A percentile compares a stretch with the other conserved stretches of the same genome.
phyloP scores from a whole-genome alignment of 352 stramenopile species.

The Phytophthora ramorum region DNA sequence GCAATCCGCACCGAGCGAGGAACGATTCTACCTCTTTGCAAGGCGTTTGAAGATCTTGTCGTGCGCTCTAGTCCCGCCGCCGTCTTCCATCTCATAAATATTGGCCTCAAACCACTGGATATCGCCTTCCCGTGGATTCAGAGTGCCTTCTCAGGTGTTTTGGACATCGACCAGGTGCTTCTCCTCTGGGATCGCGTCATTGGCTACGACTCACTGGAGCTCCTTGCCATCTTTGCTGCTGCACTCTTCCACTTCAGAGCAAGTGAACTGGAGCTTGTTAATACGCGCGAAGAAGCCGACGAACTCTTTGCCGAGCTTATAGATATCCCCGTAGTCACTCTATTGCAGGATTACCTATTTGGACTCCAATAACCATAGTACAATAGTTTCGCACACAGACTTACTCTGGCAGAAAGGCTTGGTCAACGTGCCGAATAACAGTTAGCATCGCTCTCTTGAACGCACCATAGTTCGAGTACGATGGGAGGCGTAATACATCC shows the following conservation, averaged over 20 bases:
- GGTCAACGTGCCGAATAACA: slow-evolving; percentile 47
- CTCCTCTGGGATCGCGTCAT: slow-evolving; percentile 82
- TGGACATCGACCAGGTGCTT: slow-evolving; percentile 80
- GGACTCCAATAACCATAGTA: slow-evolving; percentile 29
- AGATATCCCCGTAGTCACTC: slow-evolving; percentile 70
- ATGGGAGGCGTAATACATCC: slow-evolving; percentile 52
- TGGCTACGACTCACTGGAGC: slow-evolving; percentile 71
- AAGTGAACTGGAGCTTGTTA: slow-evolving; percentile 53
- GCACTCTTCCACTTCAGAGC: slow-evolving; percentile 78
- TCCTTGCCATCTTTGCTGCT: slow-evolving; percentile 72
- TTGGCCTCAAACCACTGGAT: slow-evolving; percentile 65
- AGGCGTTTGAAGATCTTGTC: slow-evolving; percentile 76
- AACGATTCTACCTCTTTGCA: slow-evolving; percentile 75
- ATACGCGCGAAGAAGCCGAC: slow-evolving; percentile 57
- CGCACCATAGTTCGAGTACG: slow-evolving; percentile 57
- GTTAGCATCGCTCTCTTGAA: slow-evolving; percentile 59
- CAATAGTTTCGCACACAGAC: neutral
- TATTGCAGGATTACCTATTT: slow-evolving; percentile 83
- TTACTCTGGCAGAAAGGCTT: slow-evolving; percentile 46
- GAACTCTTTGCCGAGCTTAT: slow-evolving; percentile 76
- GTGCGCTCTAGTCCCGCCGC: slow-evolving; percentile 52
- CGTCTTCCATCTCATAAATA: slow-evolving; percentile 70
- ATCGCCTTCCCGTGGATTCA: slow-evolving; percentile 88
- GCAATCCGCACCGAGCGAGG: slow-evolving; percentile 56
- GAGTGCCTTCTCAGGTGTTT: slow-evolving; percentile 73